phyloP scores from a whole-genome alignment of 1,139 yeast genomes.

The Hansenula anomala region DNA sequence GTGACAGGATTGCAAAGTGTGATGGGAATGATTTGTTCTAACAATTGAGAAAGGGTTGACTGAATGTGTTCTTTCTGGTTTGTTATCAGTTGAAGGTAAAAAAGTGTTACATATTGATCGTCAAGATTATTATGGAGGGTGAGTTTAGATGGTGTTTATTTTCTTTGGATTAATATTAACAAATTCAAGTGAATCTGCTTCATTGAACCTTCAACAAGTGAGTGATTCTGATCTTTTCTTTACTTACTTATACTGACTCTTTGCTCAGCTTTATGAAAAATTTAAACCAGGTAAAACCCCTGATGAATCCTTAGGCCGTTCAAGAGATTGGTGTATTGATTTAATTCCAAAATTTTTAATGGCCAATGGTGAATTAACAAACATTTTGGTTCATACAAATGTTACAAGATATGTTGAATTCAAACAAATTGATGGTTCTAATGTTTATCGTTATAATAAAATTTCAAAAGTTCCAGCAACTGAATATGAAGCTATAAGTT shows the following conservation, averaged over 20 bases:
- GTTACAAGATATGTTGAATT: conserved; percentile 95
- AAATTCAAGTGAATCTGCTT: conserved; percentile 37
- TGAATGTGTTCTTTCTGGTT: conserved; percentile 92
- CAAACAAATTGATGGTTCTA: conserved; percentile 92
- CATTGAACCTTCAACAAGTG: conserved; percentile 33
- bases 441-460: conserved; percentile 75
- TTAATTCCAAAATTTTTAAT: conserved; percentile 93
- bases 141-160: neutral
- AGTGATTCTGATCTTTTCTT: neutral
- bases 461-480: conserved; percentile 95
- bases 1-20: conserved; percentile 1
- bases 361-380: conserved; percentile 98
- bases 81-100: conserved; percentile 93
- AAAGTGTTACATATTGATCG: conserved; percentile 95
- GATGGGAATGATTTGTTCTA: conserved; percentile 26
- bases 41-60: conserved; percentile 61
- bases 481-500: conserved; percentile 85
- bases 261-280: conserved; percentile 49
- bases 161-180: neutral
- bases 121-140: conserved; percentile 90
- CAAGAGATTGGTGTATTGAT: conserved; percentile 97
- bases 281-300: conserved; percentile 75
- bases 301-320: conserved; percentile 73
- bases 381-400: conserved; percentile 90
- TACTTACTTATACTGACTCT: no score